Evolutionary conservation across 495 filamentous ascomycete genomes (phyloP), one percentile per base, ranked within the genome.

Genomic region (Podospora fimiseda): DNA sequence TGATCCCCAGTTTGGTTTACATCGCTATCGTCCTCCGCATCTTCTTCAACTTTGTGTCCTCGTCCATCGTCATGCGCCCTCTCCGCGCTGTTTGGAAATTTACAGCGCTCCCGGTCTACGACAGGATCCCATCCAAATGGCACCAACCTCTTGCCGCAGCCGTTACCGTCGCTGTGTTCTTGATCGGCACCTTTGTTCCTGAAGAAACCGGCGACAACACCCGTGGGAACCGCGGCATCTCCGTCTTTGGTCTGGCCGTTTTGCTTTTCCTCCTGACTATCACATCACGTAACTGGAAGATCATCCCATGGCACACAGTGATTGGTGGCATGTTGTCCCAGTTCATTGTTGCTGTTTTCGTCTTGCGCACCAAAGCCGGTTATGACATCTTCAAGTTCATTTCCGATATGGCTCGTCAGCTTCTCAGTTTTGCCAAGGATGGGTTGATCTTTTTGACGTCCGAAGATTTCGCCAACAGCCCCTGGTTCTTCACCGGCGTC

Each of bases 301-400:
- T 72, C n/a, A 80, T 90, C 48, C 76, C 80, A n/a, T 89, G 86
- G 86, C 87, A 93, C 59, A 90, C 90, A 0, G 90, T 96, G 50
- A 88, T 95, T 53, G 72, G 71, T 38, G 90, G 90, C 42, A 94
- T 93, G 85, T 74, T 94, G 41, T 76, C 80, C 24, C 90, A 96
- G 60, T 96, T 92, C 68, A 77, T 96, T 63, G 71, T 96, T 51
- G 90, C 87, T 7, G 75, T 96, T 7, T 95, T 96, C 55, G 90
- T 95, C 22, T 75, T 95, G 53, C 79, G 89, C 20, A 89, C 87
- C 22, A 69, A 79, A 19, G 87, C 83, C 18, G 89, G 70, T 77
- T 85, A 70, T 64, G 88, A 95, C 61, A 95, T 95, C 66, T 96
- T 96, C 76, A 81, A 76, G 64, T 95, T 95, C 70, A 78, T 96